phyloP scores from a whole-genome alignment of 208 protist species.

The Leishmania braziliensis region DNA sequence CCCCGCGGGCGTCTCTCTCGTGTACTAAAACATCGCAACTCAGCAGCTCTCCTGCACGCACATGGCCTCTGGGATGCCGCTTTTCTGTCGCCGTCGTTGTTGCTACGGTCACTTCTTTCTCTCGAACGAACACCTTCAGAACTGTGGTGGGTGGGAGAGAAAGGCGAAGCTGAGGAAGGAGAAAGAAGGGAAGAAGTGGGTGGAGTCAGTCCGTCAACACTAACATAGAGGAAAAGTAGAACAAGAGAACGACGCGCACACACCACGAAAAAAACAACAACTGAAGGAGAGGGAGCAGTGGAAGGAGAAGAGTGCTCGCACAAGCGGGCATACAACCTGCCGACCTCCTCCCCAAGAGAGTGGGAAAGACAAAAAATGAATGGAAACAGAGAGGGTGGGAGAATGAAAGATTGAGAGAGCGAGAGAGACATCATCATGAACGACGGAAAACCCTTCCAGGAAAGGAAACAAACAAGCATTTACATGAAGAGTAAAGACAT shows the following conservation, averaged over 20 bases:
- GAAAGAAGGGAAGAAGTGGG: background rate
- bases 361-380: background rate
- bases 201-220: background rate
- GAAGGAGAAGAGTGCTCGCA: background rate
- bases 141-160: background rate
- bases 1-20: background rate
- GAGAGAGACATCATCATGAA: conserved; percentile 3
- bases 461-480: background rate
- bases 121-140: background rate
- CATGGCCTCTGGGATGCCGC: background rate
- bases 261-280: background rate
- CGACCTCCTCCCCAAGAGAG: background rate
- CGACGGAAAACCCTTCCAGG: background rate
- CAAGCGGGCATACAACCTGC: background rate
- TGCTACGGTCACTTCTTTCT: background rate
- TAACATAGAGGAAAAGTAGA: background rate
- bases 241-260: background rate
- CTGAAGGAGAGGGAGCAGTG: background rate
- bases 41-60: background rate
- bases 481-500: conserved; percentile 20
- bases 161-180: background rate
- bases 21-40: background rate
- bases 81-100: background rate
- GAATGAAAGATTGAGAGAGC: background rate
- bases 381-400: background rate